Base-by-base conservation (phyloP, 106 monocot genomes). In the Platanthera zijinensis region DNA sequence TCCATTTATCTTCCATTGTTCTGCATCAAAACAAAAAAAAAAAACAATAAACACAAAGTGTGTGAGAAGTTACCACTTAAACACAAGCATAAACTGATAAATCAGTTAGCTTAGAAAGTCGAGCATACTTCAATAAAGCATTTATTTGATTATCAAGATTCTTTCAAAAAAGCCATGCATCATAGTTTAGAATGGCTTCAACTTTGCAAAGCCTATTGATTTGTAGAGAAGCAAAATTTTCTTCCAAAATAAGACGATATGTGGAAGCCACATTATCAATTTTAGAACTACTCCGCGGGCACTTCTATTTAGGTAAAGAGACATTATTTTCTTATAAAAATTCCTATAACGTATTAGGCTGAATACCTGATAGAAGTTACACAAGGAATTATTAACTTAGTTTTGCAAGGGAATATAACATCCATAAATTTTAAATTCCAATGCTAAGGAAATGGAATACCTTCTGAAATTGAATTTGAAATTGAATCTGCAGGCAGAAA, bases 1-100 rank as follows among this genome's bases (percentile, higher is more conserved):
- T 70, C 93, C 96, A 97, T 50, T 75, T 82, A 52, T 89, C 89
- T 80, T 97, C 96, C 74, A 93, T 89, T 64, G 57, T 75, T 81
- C 96, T 97, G 83, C 18, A 12, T 69, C 10, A 32, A 15, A 82
- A 75, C 25, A 25, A 25, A 25, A 25, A 69, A 25, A 25, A 25
- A 25, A 69, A 30, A 78, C 3, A 39, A 39, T 39, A 39, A 39
- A 39, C 3, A 3, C 39, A 39, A 39, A 39, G 39, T 39, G 39
- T 39, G 39, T 39, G 47, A 14, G 5, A 30, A 66, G 5, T 66
- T 56, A 32, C 32, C 0, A 4, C 3, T 39, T 59, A 48, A 61
- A 76, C 45, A 52, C 6, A 11, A 61, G 17, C 5, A 66, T 15
- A 56, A 50, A 6, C n/a, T 46, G 57, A 74, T 10, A 66, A 66